phyloP scores from a whole-genome alignment of 2,329 filamentous ascomycete genomes.

The Fusarium fracticaudum region DNA sequence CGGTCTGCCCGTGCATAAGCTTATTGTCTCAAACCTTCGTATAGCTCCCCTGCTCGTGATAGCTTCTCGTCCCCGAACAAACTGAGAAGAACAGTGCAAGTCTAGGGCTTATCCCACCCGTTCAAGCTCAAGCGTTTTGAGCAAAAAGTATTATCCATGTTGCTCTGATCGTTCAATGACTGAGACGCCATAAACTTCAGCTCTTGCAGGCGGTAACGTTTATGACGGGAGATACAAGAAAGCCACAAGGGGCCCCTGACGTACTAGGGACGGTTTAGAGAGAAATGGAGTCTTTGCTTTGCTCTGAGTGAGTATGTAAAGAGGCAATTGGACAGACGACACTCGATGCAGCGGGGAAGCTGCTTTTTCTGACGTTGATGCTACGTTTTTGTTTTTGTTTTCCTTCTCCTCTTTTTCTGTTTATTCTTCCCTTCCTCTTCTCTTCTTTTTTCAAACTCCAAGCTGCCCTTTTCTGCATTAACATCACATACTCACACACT shows the following conservation, averaged over 20 bases:
- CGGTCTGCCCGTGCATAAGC: too few species aligned
- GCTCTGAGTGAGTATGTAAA: constrained; percentile 6
- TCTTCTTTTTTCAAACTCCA: background rate
- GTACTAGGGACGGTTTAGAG: constrained; percentile 2
- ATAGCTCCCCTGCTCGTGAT: constrained; percentile 1
- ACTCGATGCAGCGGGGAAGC: constrained; percentile 26
- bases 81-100: background rate
- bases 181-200: background rate
- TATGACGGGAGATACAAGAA: constrained; percentile 2
- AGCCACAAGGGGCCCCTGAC: constrained; percentile 18
- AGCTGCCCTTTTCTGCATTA: background rate
- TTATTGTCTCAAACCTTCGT: background rate
- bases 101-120: background rate
- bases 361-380: constrained; percentile 22
- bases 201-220: background rate
- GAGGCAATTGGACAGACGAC: constrained; percentile 31
- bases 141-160: background rate
- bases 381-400: constrained; percentile 8
- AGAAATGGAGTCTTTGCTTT: constrained; percentile 7
- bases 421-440: background rate
- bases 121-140: background rate
- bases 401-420: background rate
- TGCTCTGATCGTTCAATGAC: background rate
- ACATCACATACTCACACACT: background rate
- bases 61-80: constrained; percentile 24